Base-by-base conservation (phyloP, 2,329 filamentous ascomycete genomes). In the Xylariales sp. region DNA sequence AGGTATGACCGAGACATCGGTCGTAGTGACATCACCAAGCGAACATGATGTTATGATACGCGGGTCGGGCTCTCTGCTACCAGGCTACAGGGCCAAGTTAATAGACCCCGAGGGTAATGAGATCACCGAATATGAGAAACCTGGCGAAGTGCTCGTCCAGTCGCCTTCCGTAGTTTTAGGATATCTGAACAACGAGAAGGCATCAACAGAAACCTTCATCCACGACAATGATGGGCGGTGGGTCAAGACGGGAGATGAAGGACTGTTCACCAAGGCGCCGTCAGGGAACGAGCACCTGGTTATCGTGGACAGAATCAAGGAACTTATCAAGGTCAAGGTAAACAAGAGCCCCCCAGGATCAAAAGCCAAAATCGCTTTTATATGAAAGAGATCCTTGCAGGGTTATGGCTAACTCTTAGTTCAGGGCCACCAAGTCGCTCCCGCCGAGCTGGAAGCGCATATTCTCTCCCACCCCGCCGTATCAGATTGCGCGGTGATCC, bases 161-260 rank as follows among this genome's bases (percentile, higher is more conserved):
- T 79, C 78, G 0, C 89, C 88, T 0, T 82, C 83, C 1, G 76
- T 94, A 1, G 81, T 85, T 0, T 62, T 95, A 0, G 90, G 90
- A 1, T 96, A 95, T 50, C 65, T 95, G 37, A 85, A 94, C 63
- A 94, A 95, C 54, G 80, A 85, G 29, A 83, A 86, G 53, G 88
- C 90, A 4, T 93, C 82, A 16, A 70, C 75, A 36, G 87, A 94
- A 56, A 93, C 89, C 0, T 95, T 88, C 52, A 54, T 81, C 1
- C 66, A 63, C 43, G 70, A 81, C 36, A 69, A 80, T 2, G 81
- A 89, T 46, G 79, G 80, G 8, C 64, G 79, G 46, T 91, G 87
- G 78, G 80, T 94, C 72, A 77, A 76, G 27, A 95, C 90, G 0
- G 90, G 90, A 6, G 89, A 95, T 51, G 87, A 94, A 57, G 88